Percentiles rank a stretch among this genome's conserved stretches.
These are phyloP conservation scores for Tolypocladium paradoxum DNA, from an alignment of 2,329 filamentous ascomycete species.

Conservation along the genomic window DNA sequence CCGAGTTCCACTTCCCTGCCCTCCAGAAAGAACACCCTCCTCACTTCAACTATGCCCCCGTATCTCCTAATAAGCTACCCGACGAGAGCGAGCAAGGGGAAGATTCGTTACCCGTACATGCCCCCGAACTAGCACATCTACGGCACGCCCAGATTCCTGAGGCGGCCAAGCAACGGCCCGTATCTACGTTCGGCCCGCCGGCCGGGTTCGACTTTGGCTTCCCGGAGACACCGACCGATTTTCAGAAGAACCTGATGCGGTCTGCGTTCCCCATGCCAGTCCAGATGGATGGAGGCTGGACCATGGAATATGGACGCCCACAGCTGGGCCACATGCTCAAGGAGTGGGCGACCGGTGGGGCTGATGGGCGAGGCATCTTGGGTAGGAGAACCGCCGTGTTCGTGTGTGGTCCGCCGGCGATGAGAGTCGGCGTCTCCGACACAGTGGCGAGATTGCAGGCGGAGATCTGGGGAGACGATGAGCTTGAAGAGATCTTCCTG, in stretches of 20 bases:
- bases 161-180: slow-evolving; percentile 29
- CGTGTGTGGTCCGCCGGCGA: slow-evolving; percentile 79
- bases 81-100: slow-evolving; percentile 9
- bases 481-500: slow-evolving; percentile 81
- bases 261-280: slow-evolving; percentile 70
- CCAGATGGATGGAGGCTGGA: slow-evolving; percentile 71
- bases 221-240: slow-evolving; percentile 71
- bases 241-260: slow-evolving; percentile 82
- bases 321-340: slow-evolving; percentile 79
- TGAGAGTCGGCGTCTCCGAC: slow-evolving; percentile 81
- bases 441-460: slow-evolving; percentile 75
- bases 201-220: slow-evolving; percentile 71
- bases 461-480: slow-evolving; percentile 68
- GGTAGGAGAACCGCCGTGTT: slow-evolving; percentile 80
- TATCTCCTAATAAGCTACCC: slow-evolving; percentile 21
- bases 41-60: slow-evolving; percentile 48
- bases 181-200: slow-evolving; percentile 47
- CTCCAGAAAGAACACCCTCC: slow-evolving; percentile 38
- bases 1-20: slow-evolving; percentile 49
- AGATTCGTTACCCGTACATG: slow-evolving; percentile 21
- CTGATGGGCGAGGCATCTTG: slow-evolving; percentile 56
- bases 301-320: slow-evolving; percentile 82
- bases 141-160: slow-evolving; percentile 32
- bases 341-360: slow-evolving; percentile 65
- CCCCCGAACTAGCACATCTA: slow-evolving; percentile 47